Conservation (phyloP, 176 grass and related monocot species). For the Thinopyrum elongatum region DNA sequence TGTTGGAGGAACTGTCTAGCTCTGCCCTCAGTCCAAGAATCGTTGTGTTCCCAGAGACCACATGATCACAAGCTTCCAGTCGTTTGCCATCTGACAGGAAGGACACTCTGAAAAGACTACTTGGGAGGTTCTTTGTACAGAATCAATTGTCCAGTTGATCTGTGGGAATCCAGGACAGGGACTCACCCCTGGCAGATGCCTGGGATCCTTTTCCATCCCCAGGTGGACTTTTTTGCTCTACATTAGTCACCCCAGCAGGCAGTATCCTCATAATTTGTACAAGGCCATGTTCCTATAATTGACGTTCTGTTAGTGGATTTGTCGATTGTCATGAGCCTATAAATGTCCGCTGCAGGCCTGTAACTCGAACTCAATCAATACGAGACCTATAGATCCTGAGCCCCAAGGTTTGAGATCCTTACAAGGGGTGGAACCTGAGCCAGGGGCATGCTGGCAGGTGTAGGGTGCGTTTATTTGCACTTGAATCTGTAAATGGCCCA, state of each 20-base stretch:
- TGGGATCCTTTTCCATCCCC: not conserved
- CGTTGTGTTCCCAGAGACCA: not conserved
- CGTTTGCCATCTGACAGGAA: not conserved
- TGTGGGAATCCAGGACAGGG: not conserved
- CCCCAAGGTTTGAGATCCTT: not conserved
- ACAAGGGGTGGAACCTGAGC: not conserved
- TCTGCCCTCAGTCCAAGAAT: not conserved
- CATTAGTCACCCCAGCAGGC: not conserved
- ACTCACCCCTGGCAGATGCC: no score
- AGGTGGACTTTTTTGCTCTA: not conserved
- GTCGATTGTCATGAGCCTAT: not conserved
- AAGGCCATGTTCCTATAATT: not conserved
- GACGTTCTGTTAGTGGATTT: no score
- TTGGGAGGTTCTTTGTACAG: not conserved
- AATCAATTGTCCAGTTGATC: not conserved
- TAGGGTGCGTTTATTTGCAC: not conserved
- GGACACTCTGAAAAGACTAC: not conserved
- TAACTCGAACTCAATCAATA: not conserved
- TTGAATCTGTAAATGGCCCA: not conserved
- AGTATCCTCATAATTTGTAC: not conserved
- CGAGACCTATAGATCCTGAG: not conserved
- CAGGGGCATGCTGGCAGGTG: not conserved
- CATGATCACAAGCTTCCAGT: not conserved
- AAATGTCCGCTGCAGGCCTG: not conserved
- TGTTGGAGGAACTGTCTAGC: not conserved